Evolutionary conservation across 495 filamentous ascomycete species (phyloP), one percentile per base, ranked within the genome.

Genomic region (Penicilliopsis zonata): DNA sequence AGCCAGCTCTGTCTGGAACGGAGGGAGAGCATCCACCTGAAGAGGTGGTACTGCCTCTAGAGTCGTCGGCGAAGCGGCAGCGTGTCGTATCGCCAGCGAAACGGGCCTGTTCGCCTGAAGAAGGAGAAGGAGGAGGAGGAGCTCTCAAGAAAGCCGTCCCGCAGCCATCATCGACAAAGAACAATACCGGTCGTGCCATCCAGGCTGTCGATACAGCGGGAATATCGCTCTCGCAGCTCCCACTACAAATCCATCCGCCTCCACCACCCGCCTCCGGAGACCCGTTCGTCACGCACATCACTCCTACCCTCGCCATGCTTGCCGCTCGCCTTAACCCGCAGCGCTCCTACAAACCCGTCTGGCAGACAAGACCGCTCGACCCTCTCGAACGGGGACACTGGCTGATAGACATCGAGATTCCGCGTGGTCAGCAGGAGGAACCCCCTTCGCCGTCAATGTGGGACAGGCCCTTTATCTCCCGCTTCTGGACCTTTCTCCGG

Each of bases 321-420:
- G 61, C 64, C 0, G 33, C 40, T 3, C 66, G 74, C 6, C 63
- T 80, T 23, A 55, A 65, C 4, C 60, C 70, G 3, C 7, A 41
- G 0, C 53, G 47, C 3, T 67, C 64, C 0, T 82, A 67, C 45
- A 58, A 42, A n/a, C 77, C 77, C 2, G 31, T 36, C n/a, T 35
- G 38, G 0, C 62, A 72, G 45, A 47, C 51, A 3, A 68, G 81
- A 4, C 41, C 44, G 0, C 55, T 81, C 0, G 55, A 67, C 6
- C 50, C 49, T 0, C 59, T 72, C 10, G 82, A 87, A 44, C 56
- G 81, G 18, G 82, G 82, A 12, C 69, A 80, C 48, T 87, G 82
- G 82, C 46, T 53, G 9, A 28, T 86, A 2, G 61, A 65, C 13
- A 65, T 72, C 34, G 38, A 48, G 10, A 23, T 23, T 10, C 21